Evolutionary conservation across 257 asterid species (phyloP), one percentile per base, ranked within the genome.

Genomic region (Orobanche coerulescens): DNA sequence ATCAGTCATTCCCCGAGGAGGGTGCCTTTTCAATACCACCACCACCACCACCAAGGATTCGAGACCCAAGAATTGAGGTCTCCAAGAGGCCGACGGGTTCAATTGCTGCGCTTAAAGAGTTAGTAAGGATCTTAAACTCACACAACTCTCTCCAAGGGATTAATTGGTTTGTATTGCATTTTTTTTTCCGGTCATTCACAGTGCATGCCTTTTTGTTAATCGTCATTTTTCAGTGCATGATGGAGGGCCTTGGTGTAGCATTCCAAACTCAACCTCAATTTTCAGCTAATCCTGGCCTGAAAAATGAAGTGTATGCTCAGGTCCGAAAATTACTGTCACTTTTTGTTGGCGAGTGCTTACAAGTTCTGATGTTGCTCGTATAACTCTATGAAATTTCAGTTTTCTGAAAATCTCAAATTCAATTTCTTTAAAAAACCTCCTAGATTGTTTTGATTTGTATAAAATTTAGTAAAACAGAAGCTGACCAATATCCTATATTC

Each of bases 201-300:
- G 57, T 26, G 64, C 61, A 37, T 61, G 22, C 53, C 40, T 9
- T 64, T 2, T 43, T 47, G 42, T 25, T 24, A 6, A 48, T 67
- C 59, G 28, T 61, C 40, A 78, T 67, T 66, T 64, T 70, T 25
- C 75, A 93, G 99, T 84, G 97, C 57, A 63, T 73, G 62, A 70
- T 70, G 65, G 95, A 93, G 78, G 97, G 97, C 61, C 78, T 86
- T 62, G 67, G 68, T 67, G 72, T 93, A 61, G 84, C 79, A 64
- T 93, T 79, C 70, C 94, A 82, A 82, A 78, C 87, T 49, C 95
- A 82, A 71, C 95, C 95, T 66, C 95, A 89, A 64, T 76, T 81
- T 66, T 80, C 91, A 11, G 81, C 77, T 62, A 81, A 74, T 74
- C 81, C 85, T 4, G 82, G 83, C 67, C 86, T 73, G 80, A 89